A percentile compares a stretch with the other conserved stretches of the same genome.
phyloP scores from a whole-genome alignment of 192 early-diverging fungal species.

The Globomyces pollinis-pini region DNA sequence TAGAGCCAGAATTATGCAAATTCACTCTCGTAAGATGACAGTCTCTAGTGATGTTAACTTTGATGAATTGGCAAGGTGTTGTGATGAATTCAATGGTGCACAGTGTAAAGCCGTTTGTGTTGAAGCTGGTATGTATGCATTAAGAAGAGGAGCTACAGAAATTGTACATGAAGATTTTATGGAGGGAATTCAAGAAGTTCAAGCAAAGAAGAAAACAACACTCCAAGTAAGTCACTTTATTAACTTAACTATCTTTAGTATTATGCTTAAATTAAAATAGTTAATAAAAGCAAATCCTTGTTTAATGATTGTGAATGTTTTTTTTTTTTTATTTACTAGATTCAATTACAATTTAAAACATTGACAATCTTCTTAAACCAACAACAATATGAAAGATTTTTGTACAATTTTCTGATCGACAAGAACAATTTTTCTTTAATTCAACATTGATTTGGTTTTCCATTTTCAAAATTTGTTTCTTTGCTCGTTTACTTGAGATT shows the following conservation, averaged over 20 bases:
- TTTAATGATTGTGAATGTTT: too few species aligned
- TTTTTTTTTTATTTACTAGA: too few species aligned
- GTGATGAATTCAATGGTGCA: conserved; percentile 99
- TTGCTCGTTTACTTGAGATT: too few species aligned
- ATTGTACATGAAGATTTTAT: conserved; percentile 96
- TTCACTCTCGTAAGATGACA: conserved; percentile 98
- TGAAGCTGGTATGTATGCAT: conserved; percentile 96
- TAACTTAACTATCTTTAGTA: too few species aligned
- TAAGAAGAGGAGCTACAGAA: conserved; percentile 78
- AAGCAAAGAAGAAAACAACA: conserved; percentile 98
- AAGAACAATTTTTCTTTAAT: not conserved
- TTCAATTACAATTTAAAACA: too few species aligned
- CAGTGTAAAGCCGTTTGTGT: conserved; percentile 99
- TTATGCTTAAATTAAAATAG: not conserved
- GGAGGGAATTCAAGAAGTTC: conserved; percentile 94
- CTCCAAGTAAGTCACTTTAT: too few species aligned
- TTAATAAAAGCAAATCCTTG: too few species aligned
- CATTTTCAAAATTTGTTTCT: too few species aligned
- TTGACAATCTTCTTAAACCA: too few species aligned
- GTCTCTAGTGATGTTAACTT: conserved; percentile 90
- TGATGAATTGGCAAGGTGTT: conserved; percentile 88
- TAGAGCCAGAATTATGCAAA: conserved; percentile 90
- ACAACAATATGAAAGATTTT: too few species aligned
- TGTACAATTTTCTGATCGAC: too few species aligned
- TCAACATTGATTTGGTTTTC: not conserved